phyloP scores from a whole-genome alignment of 441 rosid genomes.

The Jatropha podagrica region DNA sequence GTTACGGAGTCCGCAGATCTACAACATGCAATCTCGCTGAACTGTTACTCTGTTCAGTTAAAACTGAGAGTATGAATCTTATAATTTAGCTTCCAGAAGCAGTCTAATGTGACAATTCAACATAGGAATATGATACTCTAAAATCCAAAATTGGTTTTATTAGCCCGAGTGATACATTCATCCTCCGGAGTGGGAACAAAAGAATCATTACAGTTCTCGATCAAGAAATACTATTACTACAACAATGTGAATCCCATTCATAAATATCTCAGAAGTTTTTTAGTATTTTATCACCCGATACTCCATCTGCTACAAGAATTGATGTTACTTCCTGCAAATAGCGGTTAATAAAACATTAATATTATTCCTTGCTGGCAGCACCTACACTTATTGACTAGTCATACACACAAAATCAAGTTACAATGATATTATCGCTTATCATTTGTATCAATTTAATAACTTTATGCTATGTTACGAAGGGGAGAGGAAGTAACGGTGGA shows the following conservation, averaged over 20 bases:
- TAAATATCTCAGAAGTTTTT: constrained; percentile 68
- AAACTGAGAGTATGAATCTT: neutral
- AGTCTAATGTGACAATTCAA: constrained; percentile 6
- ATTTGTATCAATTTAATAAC: neutral
- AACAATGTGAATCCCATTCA: constrained; percentile 25
- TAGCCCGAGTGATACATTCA: constrained; percentile 26
- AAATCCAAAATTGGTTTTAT: constrained; percentile 32
- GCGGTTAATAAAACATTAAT: neutral
- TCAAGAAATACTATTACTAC: constrained; percentile 24
- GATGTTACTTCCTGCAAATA: constrained; percentile 81
- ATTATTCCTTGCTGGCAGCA: neutral
- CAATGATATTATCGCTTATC: neutral
- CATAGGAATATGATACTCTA: constrained; percentile 6
- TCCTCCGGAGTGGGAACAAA: constrained; percentile 29
- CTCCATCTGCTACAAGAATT: constrained; percentile 72
- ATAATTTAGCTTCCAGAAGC: constrained; percentile 6
- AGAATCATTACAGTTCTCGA: constrained; percentile 31
- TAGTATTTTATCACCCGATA: constrained; percentile 68
- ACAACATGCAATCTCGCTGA: too few species aligned
- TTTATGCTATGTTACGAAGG: neutral
- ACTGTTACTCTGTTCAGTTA: neutral
- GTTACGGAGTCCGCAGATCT: too few species aligned
- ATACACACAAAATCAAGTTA: neutral
- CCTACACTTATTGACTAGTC: neutral
- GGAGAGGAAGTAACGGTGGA: too few species aligned